A percentile compares a stretch with the other conserved stretches of the same genome.
Conservation (phyloP, 768 basidiomycete species). For the Amanita exitialis region DNA sequence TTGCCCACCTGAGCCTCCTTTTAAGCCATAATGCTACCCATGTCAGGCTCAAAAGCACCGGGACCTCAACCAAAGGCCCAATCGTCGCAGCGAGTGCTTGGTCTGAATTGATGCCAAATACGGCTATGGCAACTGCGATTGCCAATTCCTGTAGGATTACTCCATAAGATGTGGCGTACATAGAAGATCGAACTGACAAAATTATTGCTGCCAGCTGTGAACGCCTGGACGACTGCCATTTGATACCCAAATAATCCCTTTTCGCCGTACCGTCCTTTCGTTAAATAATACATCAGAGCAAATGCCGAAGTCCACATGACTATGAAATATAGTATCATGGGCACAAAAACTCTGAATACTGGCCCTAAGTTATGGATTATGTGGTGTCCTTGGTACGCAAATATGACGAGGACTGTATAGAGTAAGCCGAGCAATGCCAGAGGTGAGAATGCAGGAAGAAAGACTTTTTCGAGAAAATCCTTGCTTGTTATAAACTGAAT, state of each 20-base stretch:
- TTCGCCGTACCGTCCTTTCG: slow-evolving; percentile 3
- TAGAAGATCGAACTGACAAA: slow-evolving; percentile 34
- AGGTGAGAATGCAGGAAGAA: slow-evolving; percentile 62
- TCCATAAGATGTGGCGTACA: not conserved
- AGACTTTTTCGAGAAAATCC: slow-evolving; percentile 40
- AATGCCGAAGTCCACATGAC: slow-evolving; percentile 70
- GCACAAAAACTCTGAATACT: slow-evolving; percentile 76
- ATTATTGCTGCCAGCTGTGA: slow-evolving; percentile 76
- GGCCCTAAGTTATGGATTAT: slow-evolving; percentile 67
- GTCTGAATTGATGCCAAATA: slow-evolving; percentile 68
- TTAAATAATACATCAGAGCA: slow-evolving; percentile 34
- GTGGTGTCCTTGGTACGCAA: slow-evolving; percentile 58
- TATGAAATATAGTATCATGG: slow-evolving; percentile 68
- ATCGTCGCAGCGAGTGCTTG: slow-evolving; percentile 79
- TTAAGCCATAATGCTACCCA: slow-evolving; percentile 48
- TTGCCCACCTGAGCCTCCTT: slow-evolving; percentile 29
- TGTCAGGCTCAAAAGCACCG: slow-evolving; percentile 59
- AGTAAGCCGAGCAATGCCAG: slow-evolving; percentile 66
- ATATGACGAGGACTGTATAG: slow-evolving; percentile 72
- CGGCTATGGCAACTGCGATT: slow-evolving; percentile 72
- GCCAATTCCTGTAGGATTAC: slow-evolving; percentile 50
- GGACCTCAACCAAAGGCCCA: slow-evolving; percentile 72
- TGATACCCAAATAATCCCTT: slow-evolving; percentile 40
- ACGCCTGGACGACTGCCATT: slow-evolving; percentile 67
- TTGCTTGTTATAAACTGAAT: slow-evolving; percentile 36